Percentiles rank a stretch among this genome's conserved stretches.
Conservation (phyloP, 2,329 filamentous ascomycete species). For the Dendryphion nanum region DNA sequence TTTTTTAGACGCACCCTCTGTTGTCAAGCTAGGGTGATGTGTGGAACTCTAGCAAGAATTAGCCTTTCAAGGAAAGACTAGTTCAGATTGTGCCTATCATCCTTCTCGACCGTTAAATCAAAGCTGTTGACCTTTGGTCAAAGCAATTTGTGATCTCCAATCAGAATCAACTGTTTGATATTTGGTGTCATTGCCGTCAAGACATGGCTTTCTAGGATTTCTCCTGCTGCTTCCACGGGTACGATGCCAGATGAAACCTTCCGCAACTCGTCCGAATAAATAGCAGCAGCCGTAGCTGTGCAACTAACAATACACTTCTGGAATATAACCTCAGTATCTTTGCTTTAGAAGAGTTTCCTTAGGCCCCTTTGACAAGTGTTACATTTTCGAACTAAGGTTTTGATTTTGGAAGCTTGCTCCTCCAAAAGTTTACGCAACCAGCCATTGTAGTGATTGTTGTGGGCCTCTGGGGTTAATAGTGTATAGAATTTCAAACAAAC, state of each 20-base stretch:
- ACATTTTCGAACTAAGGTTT: conserved; percentile 40
- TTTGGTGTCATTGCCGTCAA: conserved; percentile 57
- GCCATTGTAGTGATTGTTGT: conserved; percentile 59
- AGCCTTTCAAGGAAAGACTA: conserved; percentile 68
- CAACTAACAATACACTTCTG: conserved; percentile 64
- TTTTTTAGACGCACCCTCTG: conserved; percentile 71
- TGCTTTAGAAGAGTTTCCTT: conserved; percentile 23
- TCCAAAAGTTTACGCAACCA: conserved; percentile 38
- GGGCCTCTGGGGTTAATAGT: no score
- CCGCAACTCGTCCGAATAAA: conserved; percentile 55
- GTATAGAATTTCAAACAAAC: no score
- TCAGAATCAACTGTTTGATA: conserved; percentile 65
- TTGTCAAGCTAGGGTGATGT: conserved; percentile 58
- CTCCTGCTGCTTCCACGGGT: conserved; percentile 70
- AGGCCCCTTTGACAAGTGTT: conserved; percentile 45
- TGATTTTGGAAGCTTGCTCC: conserved; percentile 51
- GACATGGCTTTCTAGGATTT: conserved; percentile 68
- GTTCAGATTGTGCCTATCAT: conserved; percentile 66
- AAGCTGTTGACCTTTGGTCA: conserved; percentile 67
- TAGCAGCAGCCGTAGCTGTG: conserved; percentile 70
- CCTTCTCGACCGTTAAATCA: conserved; percentile 60
- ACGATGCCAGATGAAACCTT: conserved; percentile 58
- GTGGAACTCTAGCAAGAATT: conserved; percentile 54
- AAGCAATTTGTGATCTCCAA: conserved; percentile 73
- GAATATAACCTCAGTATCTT: conserved; percentile 39